A percentile compares a stretch with the other conserved stretches of the same genome.
phyloP scores from a whole-genome alignment of 352 stramenopile species.

The Phytopythium vexans region DNA sequence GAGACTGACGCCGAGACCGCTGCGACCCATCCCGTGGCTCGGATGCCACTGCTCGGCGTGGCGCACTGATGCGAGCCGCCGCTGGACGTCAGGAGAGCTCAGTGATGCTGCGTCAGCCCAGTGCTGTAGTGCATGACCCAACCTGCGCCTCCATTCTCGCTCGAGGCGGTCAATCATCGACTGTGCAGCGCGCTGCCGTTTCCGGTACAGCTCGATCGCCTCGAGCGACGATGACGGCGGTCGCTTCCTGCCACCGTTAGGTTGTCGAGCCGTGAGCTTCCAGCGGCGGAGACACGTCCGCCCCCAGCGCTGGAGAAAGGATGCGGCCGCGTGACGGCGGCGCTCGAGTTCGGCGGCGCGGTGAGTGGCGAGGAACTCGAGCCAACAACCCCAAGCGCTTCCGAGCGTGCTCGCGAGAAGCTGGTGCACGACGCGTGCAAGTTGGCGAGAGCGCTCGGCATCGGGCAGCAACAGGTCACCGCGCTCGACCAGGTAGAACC shows the following conservation, averaged over 20 bases:
- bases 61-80: conserved; percentile 10
- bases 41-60: conserved; percentile 50
- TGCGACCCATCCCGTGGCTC: conserved; percentile 46
- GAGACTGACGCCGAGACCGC: neutral
- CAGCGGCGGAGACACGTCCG: conserved; percentile 14
- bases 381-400: conserved; percentile 59
- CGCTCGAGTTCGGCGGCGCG: conserved; percentile 30
- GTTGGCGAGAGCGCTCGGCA: conserved; percentile 27
- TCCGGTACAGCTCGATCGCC: conserved; percentile 23
- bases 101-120: conserved; percentile 26
- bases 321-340: conserved; percentile 15
- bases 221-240: neutral
- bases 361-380: conserved; percentile 31
- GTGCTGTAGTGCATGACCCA: conserved; percentile 17
- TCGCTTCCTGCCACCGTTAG: conserved; percentile 5
- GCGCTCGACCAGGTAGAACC: conserved; percentile 52
- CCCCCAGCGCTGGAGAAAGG: conserved; percentile 40
- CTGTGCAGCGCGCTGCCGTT: conserved; percentile 32
- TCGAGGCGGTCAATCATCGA: conserved; percentile 46
- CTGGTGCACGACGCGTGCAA: conserved; percentile 48
- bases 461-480: conserved; percentile 39
- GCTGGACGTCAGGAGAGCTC: conserved; percentile 1
- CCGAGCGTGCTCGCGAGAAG: conserved; percentile 61
- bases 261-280: conserved; percentile 1
- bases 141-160: conserved; percentile 23